Base-by-base conservation (phyloP, 1,284 basidiomycete genomes). In the Naganishia sp. region DNA sequence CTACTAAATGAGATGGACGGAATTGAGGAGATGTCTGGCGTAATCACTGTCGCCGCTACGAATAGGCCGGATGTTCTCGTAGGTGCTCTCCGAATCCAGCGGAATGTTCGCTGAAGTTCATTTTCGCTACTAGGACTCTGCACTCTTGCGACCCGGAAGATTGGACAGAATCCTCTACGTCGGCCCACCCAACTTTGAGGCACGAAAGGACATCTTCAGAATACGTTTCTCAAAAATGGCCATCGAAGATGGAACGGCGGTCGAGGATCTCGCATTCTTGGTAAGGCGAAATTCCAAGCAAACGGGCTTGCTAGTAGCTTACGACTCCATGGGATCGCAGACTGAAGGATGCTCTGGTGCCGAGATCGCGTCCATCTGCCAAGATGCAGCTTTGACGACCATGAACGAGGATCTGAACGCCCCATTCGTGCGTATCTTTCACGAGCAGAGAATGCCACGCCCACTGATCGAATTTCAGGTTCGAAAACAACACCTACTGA, bases 1-100 rank as follows among this genome's bases (percentile, higher is more conserved):
- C 83, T 99, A 23, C 80, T 99, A 63, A 99, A 94, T 75, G 96
- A 98, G 79, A 98, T 99, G 92, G 96, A 99, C 77, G 96, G 96
- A 15, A 90, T 99, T 2, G 92, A 98, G 78, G 90, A 93, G 78
- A 83, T 97, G 23, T 83, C 89, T 4, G 92, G 94, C 0, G 96
- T 99, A 16, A 93, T 93, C 0, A 87, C 99, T 44, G 86, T 99
- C 4, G 96, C 94, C 0, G 96, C 96, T 0, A 99, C 96, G 5
- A 99, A 99, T 76, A 82, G 94, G 61, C 96, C 96, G 1, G 93
- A 97, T 68, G 86, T 88, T 18, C 88, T 99, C 43, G 94, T 94
- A 69, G 28, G 28, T 75, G 88, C 73, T 1, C 23, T 16, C 55
- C 43, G 49, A 18, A 31, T 23, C 25, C 16, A 11, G 6, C 42